Evolutionary conservation across 768 basidiomycete species (phyloP).

Genomic region (Leccinellum luteum): DNA sequence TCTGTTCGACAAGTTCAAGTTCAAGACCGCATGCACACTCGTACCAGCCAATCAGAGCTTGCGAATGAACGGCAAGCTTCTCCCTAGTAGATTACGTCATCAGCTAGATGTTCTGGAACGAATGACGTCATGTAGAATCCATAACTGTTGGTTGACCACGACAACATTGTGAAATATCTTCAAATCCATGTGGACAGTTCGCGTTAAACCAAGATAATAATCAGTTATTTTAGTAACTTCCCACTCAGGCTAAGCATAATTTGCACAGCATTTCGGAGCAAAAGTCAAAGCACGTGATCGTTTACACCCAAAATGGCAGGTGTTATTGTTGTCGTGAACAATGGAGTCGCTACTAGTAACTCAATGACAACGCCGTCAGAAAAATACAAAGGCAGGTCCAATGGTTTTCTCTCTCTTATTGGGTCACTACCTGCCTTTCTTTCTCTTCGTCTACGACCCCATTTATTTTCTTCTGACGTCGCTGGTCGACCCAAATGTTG

Average conservation of each 20-base stretch:
- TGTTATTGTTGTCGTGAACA: slow-evolving; percentile 32
- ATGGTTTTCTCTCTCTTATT: slow-evolving; percentile 13
- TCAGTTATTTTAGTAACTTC: background rate
- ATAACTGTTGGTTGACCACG: background rate
- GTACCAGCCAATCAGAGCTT: background rate
- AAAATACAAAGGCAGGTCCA: slow-evolving; percentile 24
- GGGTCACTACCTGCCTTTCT: slow-evolving; percentile 10
- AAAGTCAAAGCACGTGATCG: slow-evolving; percentile 7
- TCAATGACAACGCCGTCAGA: background rate
- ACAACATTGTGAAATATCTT: background rate
- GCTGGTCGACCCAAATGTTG: slow-evolving; percentile 39
- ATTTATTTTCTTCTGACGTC: slow-evolving; percentile 25
- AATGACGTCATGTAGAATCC: background rate
- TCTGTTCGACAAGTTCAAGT: background rate
- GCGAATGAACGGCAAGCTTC: background rate
- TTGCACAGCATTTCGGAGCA: background rate
- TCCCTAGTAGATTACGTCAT: background rate
- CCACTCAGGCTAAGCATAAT: background rate
- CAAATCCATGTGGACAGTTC: background rate
- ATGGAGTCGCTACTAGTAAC: slow-evolving; percentile 14
- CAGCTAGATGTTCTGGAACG: background rate
- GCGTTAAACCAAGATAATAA: background rate
- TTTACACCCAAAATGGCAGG: slow-evolving; percentile 15
- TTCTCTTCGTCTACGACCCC: slow-evolving; percentile 13
- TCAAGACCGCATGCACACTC: background rate